phyloP scores from a whole-genome alignment of 2,329 filamentous ascomycete species.

The Beauveria sp. region DNA sequence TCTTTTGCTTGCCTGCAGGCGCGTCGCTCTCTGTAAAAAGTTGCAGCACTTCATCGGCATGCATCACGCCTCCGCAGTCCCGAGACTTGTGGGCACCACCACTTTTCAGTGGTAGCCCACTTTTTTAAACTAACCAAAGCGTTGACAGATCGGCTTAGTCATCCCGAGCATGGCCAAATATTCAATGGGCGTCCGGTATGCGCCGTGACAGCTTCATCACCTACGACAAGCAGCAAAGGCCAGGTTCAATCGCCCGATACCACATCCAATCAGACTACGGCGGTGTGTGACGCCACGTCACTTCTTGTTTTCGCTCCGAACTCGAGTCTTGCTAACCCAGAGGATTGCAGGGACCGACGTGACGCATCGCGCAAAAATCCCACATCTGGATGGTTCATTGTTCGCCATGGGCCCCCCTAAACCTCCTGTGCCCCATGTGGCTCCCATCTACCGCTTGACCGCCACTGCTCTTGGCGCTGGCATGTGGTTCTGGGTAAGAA shows the following conservation, averaged over 20 bases:
- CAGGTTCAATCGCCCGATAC: neutral
- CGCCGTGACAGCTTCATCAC: neutral
- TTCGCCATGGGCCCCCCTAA: conserved; percentile 27
- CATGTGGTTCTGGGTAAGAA: conserved; percentile 98
- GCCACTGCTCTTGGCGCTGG: conserved; percentile 83
- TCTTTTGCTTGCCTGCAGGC: too few relatives aligned
- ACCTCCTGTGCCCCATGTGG: conserved; percentile 41
- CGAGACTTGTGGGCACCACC: too few relatives aligned
- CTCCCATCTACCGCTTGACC: conserved; percentile 68
- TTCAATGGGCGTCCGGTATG: neutral
- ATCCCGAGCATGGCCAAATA: neutral
- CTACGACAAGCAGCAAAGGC: neutral
- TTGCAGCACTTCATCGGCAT: too few relatives aligned
- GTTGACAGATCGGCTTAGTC: neutral
- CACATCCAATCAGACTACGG: neutral
- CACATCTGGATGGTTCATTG: neutral
- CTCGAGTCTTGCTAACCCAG: neutral
- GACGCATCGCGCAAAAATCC: neutral
- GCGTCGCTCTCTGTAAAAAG: too few relatives aligned
- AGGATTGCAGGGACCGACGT: neutral
- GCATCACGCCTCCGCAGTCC: too few relatives aligned
- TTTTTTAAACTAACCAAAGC: neutral
- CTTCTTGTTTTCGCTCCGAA: neutral
- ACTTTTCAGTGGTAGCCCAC: neutral
- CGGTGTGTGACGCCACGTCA: neutral